Evolutionary conservation across 2,329 filamentous ascomycete species (phyloP), one percentile per base, ranked within the genome.

Genomic region (Paramyrothecium roridum): DNA sequence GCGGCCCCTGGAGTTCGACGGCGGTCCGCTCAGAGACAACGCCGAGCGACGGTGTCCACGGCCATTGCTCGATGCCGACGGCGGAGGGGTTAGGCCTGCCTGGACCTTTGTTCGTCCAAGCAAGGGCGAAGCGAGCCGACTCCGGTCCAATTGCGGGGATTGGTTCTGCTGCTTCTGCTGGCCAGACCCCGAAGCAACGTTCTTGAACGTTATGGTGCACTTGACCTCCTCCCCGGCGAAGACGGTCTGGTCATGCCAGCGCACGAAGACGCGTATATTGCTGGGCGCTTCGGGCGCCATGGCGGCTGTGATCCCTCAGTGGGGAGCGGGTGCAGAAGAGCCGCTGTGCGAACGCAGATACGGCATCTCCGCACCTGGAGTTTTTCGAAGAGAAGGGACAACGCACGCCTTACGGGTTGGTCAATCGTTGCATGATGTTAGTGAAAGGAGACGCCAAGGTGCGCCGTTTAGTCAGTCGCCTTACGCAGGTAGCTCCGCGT

Each of bases 211-310:
- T 72, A 99, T 96, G 63, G 88, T 92, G 75, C 95, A 98, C 76
- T 93, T 90, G 68, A 98, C 84, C 68, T 96, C 89, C 79, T 99
- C 95, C 73, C 95, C 95, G 55, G 95, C 91, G 76, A 98, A 99
- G 66, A 99, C 91, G 59, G 90, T 93, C 72, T 93, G 87, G 70
- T 96, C 90, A 72, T 91, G 89, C 90, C 93, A 99, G 76, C 88
- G 87, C 73, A 99, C 91, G 72, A 93, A 96, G 74, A 97, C 93
- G 73, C 93, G 90, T 71, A 99, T 91, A 78, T 96, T 93, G 75
- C 77, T 78, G 58, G 71, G 65, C 61, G 66, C 69, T 65, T 81
- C 77, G 63, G 77, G 71, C 63, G 78, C 71, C 80, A 83, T 83
- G 68, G 63, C 74, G 68, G 57, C 56, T 53, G 57, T 61, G 61